Evolutionary conservation across 2,329 filamentous ascomycete species (phyloP).

Genomic region (Pseudocercospora crystallina): DNA sequence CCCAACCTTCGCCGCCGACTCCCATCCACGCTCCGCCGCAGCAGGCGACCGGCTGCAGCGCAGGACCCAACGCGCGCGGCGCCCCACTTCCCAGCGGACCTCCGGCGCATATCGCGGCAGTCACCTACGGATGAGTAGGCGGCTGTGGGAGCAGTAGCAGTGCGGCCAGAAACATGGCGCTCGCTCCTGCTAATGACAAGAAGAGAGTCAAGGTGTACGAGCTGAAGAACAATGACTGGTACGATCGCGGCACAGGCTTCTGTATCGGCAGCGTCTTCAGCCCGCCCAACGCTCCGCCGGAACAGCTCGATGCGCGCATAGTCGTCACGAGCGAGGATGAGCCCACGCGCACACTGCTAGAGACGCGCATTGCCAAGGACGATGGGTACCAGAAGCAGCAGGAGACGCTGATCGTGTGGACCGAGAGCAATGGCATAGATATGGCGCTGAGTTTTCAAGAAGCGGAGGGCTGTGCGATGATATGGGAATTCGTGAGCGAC

Average conservation of each 20-base stretch:
- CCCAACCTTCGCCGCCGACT: conserved; percentile 2
- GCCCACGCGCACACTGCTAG: conserved; percentile 76
- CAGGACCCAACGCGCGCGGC: conserved; percentile 5
- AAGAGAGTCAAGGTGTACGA: conserved; percentile 96
- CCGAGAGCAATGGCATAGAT: conserved; percentile 83
- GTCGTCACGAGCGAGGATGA: conserved; percentile 92
- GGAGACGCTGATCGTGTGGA: conserved; percentile 99
- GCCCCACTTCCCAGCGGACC: conserved; percentile 1
- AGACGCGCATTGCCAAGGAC: conserved; percentile 87
- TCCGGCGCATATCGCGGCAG: conserved; percentile 18
- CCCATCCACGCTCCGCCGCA: conserved; percentile 6
- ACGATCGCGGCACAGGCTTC: conserved; percentile 93
- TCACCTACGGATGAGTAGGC: conserved; percentile 23
- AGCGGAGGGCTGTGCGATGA: conserved; percentile 85
- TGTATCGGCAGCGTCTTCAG: conserved; percentile 75
- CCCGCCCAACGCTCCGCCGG: conserved; percentile 48
- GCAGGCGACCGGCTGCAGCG: conserved; percentile 10
- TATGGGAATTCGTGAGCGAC: conserved; percentile 92
- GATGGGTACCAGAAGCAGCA: conserved; percentile 98
- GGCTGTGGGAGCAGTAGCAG: conserved; percentile 20
- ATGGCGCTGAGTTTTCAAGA: conserved; percentile 99
- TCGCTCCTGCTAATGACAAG: conserved; percentile 48
- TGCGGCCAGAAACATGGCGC: conserved; percentile 27
- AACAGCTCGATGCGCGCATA: conserved; percentile 72
- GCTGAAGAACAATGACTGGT: conserved; percentile 98